Evolutionary conservation across 2,329 filamentous ascomycete species (phyloP).

Genomic region (Bipolaris gigantea): DNA sequence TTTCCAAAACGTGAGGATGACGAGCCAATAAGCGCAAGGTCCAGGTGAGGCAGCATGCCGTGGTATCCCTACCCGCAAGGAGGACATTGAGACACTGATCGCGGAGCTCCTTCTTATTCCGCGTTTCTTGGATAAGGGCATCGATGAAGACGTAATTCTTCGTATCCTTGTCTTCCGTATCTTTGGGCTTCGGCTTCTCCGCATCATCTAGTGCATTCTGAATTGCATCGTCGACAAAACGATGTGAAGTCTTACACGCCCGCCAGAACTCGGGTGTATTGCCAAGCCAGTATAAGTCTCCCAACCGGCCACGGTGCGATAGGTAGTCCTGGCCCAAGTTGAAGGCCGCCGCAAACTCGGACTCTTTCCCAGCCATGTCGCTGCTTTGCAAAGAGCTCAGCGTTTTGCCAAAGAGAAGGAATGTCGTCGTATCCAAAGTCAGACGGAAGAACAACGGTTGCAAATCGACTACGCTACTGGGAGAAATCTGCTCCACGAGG

Average conservation of each 20-base stretch:
- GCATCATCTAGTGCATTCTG: constrained; percentile 22
- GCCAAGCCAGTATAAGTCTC: constrained; percentile 35
- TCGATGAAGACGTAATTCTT: constrained; percentile 77
- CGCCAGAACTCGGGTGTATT: constrained; percentile 17
- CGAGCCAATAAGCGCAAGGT: constrained; percentile 54
- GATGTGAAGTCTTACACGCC: constrained; percentile 20
- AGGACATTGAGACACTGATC: constrained; percentile 82
- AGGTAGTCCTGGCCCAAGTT: constrained; percentile 19
- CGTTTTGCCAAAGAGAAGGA: constrained; percentile 42
- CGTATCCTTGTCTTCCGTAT: constrained; percentile 17
- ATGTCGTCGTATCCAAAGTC: constrained; percentile 43
- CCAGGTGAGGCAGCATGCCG: constrained; percentile 77
- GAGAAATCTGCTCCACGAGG: constrained; percentile 10
- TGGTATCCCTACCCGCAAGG: constrained; percentile 86
- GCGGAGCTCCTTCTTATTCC: constrained; percentile 66
- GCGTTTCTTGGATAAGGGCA: constrained; percentile 75
- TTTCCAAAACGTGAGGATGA: constrained; percentile 34
- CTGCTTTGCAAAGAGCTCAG: constrained; percentile 24
- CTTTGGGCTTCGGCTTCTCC: constrained; percentile 4
- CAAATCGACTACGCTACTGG: constrained; percentile 35
- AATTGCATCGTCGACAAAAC: constrained; percentile 23
- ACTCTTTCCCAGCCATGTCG: constrained; percentile 14
- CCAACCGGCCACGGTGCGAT: constrained; percentile 20
- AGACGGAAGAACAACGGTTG: constrained; percentile 46
- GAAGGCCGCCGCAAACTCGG: constrained; percentile 24